Conservation (phyloP, 2,329 filamentous ascomycete genomes). For the Juglanconis sp. region DNA sequence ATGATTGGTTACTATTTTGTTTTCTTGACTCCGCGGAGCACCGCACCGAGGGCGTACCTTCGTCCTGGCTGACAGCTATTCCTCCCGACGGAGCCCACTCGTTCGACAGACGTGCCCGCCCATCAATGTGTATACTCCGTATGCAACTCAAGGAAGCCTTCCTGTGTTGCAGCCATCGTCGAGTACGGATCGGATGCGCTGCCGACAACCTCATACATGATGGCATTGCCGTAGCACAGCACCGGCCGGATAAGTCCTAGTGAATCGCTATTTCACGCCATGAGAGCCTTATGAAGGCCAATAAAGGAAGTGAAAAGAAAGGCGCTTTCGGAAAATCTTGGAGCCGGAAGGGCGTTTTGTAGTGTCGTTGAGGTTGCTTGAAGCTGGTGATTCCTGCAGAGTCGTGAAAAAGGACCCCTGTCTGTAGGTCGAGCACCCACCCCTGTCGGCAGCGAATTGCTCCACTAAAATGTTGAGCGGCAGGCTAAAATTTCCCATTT, state of each 20-base stretch:
- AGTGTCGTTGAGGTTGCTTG: neutral
- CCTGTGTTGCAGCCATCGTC: neutral
- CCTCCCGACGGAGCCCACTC: constrained; percentile 79
- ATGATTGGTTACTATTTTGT: neutral
- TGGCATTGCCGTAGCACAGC: constrained; percentile 10
- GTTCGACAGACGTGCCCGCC: constrained; percentile 56
- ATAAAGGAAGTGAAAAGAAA: neutral
- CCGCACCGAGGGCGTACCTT: constrained; percentile 37
- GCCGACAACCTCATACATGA: constrained; percentile 1
- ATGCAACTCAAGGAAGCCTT: neutral
- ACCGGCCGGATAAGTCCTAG: too few species aligned
- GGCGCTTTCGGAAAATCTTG: neutral
- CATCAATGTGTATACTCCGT: constrained; percentile 21
- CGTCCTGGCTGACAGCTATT: constrained; percentile 54
- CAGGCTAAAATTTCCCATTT: constrained; percentile 14
- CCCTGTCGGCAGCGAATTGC: neutral
- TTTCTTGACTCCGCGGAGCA: neutral
- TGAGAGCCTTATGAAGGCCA: neutral
- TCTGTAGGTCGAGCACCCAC: neutral
- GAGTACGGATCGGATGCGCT: neutral
- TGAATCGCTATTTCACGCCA: neutral
- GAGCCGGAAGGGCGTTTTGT: neutral
- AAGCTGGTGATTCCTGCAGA: neutral
- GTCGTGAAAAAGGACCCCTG: neutral
- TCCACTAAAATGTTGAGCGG: constrained; percentile 18